Evolutionary conservation across 2,329 filamentous ascomycete genomes (phyloP).

Genomic region (Aspergillus unguis): DNA sequence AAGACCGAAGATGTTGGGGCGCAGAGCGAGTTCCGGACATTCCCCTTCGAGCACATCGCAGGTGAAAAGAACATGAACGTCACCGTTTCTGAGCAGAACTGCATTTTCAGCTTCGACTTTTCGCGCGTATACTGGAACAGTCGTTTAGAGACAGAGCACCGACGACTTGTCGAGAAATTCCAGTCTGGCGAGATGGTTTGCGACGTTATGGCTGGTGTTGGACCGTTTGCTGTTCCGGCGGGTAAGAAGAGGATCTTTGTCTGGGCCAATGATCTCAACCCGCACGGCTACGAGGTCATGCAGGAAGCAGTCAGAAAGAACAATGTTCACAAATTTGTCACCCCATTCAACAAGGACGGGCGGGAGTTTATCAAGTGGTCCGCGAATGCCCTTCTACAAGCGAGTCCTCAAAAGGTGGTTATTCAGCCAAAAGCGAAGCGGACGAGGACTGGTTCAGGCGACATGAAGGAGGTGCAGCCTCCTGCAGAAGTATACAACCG

Average conservation of each 20-base stretch:
- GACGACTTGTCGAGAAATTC: constrained; percentile 72
- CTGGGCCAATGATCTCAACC: constrained; percentile 96
- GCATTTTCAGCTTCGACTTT: constrained; percentile 90
- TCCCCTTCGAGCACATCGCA: constrained; percentile 83
- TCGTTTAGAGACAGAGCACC: constrained; percentile 84
- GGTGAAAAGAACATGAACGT: constrained; percentile 82
- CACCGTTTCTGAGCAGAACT: constrained; percentile 74
- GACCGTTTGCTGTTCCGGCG: constrained; percentile 88
- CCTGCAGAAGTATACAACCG: constrained; percentile 29
- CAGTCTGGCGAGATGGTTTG: constrained; percentile 81
- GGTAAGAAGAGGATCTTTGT: constrained; percentile 89
- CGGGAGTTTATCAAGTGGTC: constrained; percentile 72
- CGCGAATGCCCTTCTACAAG: constrained; percentile 53
- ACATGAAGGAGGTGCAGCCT: constrained; percentile 30
- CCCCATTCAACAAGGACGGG: constrained; percentile 77
- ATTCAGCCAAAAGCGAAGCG: constrained; percentile 47
- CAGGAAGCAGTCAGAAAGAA: constrained; percentile 68
- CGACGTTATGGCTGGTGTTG: constrained; percentile 96
- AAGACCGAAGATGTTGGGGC: constrained; percentile 86
- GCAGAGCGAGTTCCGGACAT: constrained; percentile 84
- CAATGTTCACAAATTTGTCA: constrained; percentile 74
- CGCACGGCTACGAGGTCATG: constrained; percentile 75
- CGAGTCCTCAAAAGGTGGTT: constrained; percentile 50
- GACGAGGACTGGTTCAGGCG: constrained; percentile 21
- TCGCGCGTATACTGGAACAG: constrained; percentile 98